Conservation (phyloP, 2,329 filamentous ascomycete genomes). For the Ascochyta pisi region DNA sequence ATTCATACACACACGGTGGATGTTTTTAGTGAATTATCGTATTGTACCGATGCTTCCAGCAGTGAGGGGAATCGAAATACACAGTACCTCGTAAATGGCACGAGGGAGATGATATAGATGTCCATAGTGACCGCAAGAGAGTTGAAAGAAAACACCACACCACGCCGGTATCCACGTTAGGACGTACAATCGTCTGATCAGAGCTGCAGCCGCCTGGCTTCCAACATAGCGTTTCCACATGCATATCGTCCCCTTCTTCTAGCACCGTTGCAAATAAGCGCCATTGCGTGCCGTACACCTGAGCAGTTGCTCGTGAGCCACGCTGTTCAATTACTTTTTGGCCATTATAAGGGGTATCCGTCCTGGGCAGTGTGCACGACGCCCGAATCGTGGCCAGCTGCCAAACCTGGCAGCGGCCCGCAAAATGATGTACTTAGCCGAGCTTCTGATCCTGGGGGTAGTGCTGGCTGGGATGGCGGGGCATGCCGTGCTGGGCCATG, state of each 20-base stretch:
- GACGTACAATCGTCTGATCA: conserved; percentile 43
- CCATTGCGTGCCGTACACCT: conserved; percentile 33
- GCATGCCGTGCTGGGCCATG: conserved; percentile 81
- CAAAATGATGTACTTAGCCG: conserved; percentile 42
- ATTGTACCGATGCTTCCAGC: conserved; percentile 34
- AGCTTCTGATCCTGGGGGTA: conserved; percentile 67
- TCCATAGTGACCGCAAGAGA: conserved; percentile 31
- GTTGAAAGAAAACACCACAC: conserved; percentile 39
- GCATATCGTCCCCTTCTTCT: conserved; percentile 37
- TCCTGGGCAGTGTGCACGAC: conserved; percentile 45
- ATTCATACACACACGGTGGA: background rate
- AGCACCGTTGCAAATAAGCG: conserved; percentile 27
- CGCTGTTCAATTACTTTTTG: conserved; percentile 46
- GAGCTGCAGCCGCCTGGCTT: conserved; percentile 35
- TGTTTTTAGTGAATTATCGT: conserved; percentile 27
- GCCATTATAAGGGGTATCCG: conserved; percentile 50
- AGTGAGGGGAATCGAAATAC: conserved; percentile 39
- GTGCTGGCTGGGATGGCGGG: conserved; percentile 66
- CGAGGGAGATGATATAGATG: conserved; percentile 38
- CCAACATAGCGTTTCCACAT: conserved; percentile 42
- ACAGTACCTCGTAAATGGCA: conserved; percentile 42
- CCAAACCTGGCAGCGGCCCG: conserved; percentile 31
- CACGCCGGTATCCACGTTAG: conserved; percentile 47
- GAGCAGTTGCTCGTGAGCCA: conserved; percentile 33
- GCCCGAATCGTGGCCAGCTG: conserved; percentile 37